These are phyloP conservation scores for Penstemon barbatus DNA, from an alignment of 257 asterid species.

Conservation along the genomic window DNA sequence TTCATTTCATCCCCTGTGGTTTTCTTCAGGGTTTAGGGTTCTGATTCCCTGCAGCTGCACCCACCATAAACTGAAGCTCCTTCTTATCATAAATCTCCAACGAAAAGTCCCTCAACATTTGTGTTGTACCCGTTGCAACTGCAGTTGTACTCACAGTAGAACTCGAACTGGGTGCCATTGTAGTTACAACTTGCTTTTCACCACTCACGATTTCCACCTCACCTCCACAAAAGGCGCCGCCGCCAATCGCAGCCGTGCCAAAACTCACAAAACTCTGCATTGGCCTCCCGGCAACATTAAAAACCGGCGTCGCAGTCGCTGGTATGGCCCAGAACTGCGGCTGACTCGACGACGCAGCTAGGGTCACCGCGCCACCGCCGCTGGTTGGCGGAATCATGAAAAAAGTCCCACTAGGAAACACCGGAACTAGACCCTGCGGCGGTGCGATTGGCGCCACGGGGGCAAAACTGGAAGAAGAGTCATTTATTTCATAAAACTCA, in stretches of 20 bases:
- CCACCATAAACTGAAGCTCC: constrained; percentile 83
- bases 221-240: not conserved
- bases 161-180: constrained; percentile 45
- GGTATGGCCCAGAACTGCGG: constrained; percentile 83
- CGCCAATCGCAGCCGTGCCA: not conserved
- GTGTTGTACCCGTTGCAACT: constrained; percentile 37
- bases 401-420: constrained; percentile 60
- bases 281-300: constrained; percentile 51
- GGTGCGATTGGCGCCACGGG: constrained; percentile 64
- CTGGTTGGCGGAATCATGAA: constrained; percentile 58
- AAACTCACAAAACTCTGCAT: constrained; percentile 42
- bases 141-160: constrained; percentile 17
- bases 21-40: constrained; percentile 40
- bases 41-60: constrained; percentile 31
- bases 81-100: constrained; percentile 61
- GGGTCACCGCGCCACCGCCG: constrained; percentile 25
- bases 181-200: constrained; percentile 26
- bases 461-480: constrained; percentile 47
- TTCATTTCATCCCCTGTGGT: not conserved
- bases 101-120: constrained; percentile 57
- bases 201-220: constrained; percentile 23
- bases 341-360: constrained; percentile 43
- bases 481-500: constrained; percentile 56
- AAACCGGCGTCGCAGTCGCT: constrained; percentile 61
- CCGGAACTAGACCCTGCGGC: constrained; percentile 62